phyloP scores from a whole-genome alignment of 768 basidiomycete genomes.

The Rhodocollybia butyracea region DNA sequence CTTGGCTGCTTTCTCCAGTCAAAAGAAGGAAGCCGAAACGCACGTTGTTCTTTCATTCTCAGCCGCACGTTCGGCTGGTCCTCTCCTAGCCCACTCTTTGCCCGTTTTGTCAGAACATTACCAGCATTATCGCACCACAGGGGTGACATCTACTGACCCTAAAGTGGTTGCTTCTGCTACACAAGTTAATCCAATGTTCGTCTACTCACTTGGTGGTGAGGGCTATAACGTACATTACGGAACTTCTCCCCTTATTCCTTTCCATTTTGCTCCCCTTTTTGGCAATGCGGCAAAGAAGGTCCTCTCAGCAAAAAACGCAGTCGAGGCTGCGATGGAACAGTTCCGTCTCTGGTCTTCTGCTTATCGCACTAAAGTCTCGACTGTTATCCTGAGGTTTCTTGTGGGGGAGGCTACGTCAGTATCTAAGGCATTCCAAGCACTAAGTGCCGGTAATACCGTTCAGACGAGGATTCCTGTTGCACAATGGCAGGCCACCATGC shows the following conservation, averaged over 20 bases:
- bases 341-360: conserved; percentile 28
- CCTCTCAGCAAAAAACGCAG: conserved; percentile 12
- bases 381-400: conserved; percentile 17
- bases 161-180: conserved; percentile 17
- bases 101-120: background rate
- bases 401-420: conserved; percentile 27
- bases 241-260: conserved; percentile 26
- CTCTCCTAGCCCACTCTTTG: background rate
- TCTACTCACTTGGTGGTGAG: conserved; percentile 27
- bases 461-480: conserved; percentile 15
- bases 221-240: conserved; percentile 30
- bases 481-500: conserved; percentile 21
- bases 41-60: background rate
- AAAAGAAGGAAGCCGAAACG: background rate
- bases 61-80: conserved; percentile 17
- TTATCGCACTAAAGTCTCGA: conserved; percentile 13
- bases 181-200: conserved; percentile 32
- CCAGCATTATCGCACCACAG: conserved; percentile 28
- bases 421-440: conserved; percentile 20
- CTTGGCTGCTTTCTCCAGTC: conserved; percentile 11
- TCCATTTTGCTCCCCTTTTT: conserved; percentile 28
- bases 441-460: conserved; percentile 5
- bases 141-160: conserved; percentile 20
- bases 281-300: conserved; percentile 13
- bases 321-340: conserved; percentile 19